phyloP scores from a whole-genome alignment of 2,329 filamentous ascomycete species.

The Verticillium albo-atrum region DNA sequence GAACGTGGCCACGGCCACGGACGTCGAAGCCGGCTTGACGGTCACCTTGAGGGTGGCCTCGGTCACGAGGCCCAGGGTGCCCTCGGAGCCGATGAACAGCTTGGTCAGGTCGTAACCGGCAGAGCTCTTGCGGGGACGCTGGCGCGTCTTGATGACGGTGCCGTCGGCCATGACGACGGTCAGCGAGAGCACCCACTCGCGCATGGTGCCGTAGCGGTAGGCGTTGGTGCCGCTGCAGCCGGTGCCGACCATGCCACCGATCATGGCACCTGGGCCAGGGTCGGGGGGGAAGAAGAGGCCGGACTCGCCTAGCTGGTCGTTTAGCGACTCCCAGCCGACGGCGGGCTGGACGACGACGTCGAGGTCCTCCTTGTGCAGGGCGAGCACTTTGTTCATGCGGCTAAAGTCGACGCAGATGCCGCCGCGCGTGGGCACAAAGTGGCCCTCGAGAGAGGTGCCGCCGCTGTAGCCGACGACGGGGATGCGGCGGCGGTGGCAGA shows the following conservation, averaged over 20 bases:
- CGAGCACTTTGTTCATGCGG: conserved; percentile 77
- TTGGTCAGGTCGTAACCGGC: conserved; percentile 90
- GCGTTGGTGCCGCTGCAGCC: conserved; percentile 77
- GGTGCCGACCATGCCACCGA: conserved; percentile 82
- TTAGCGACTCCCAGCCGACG: conserved; percentile 81
- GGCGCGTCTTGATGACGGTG: conserved; percentile 83
- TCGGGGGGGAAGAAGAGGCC: conserved; percentile 90
- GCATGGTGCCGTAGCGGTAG: conserved; percentile 91
- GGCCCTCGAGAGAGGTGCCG: conserved; percentile 84
- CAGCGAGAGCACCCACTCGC: conserved; percentile 83
- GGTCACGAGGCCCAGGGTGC: conserved; percentile 85
- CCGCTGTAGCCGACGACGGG: conserved; percentile 85
- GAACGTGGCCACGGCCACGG: conserved; percentile 68
- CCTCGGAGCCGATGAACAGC: conserved; percentile 86
- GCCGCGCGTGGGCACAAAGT: conserved; percentile 77
- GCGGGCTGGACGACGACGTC: conserved; percentile 77
- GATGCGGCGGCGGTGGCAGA: conserved; percentile 76
- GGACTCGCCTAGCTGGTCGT: conserved; percentile 67
- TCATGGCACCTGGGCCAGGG: conserved; percentile 86
- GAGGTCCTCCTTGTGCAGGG: conserved; percentile 71
- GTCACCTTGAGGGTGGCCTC: conserved; percentile 87
- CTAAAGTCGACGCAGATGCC: conserved; percentile 84
- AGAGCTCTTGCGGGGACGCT: conserved; percentile 82
- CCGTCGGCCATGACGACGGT: conserved; percentile 89
- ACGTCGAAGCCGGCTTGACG: conserved; percentile 72